Evolutionary conservation across 768 basidiomycete species (phyloP).

Genomic region (Tephrocybe rancida): DNA sequence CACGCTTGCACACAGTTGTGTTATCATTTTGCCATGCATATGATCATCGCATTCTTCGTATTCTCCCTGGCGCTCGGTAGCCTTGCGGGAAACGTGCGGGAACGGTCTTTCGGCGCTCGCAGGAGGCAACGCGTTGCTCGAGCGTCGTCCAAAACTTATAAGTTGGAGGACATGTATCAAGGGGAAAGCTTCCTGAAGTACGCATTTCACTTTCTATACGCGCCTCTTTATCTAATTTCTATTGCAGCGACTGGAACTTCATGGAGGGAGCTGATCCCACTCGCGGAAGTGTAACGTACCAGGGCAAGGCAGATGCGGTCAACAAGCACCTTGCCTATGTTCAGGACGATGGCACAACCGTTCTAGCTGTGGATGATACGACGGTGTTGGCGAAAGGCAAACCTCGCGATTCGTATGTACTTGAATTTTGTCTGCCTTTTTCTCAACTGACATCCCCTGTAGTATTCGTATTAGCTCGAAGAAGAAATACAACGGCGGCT

Average conservation of each 20-base stretch:
- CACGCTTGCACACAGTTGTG: not conserved
- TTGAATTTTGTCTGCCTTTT: conserved; percentile 6
- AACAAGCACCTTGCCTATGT: conserved; percentile 61
- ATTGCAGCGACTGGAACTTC: conserved; percentile 63
- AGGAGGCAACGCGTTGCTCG: conserved; percentile 12
- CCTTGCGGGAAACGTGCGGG: conserved; percentile 10
- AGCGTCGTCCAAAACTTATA: conserved; percentile 25
- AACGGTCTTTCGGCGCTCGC: conserved; percentile 6
- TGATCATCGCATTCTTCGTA: conserved; percentile 5
- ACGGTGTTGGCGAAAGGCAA: conserved; percentile 49
- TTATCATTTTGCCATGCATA: conserved; percentile 11
- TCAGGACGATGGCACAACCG: conserved; percentile 53
- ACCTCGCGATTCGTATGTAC: conserved; percentile 56
- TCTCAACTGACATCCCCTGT: not conserved
- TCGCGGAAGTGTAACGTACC: conserved; percentile 65
- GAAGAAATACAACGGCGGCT: conserved; percentile 62
- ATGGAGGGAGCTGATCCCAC: conserved; percentile 68
- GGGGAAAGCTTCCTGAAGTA: conserved; percentile 66
- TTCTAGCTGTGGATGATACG: conserved; percentile 65
- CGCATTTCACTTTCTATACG: no score
- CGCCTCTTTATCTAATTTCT: not conserved
- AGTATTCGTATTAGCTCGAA: conserved; percentile 72
- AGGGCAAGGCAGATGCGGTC: conserved; percentile 46
- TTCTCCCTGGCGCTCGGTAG: not conserved
- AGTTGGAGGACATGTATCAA: conserved; percentile 34